phyloP scores from a whole-genome alignment of 1,139 yeast genomes.

The Tardiomyces blankii region DNA sequence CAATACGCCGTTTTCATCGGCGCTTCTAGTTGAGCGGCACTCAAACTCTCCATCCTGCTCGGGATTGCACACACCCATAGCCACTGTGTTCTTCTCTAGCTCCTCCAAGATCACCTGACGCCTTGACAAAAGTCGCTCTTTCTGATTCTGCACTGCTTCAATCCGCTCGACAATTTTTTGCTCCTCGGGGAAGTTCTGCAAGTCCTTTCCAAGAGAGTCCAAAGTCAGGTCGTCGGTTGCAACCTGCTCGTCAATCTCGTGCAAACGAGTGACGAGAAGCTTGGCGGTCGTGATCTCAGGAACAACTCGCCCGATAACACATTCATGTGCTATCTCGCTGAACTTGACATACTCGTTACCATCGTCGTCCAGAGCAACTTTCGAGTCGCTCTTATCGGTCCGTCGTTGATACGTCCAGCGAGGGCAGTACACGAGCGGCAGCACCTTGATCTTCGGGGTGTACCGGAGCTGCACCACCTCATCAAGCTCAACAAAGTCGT shows the following conservation, averaged over 20 bases:
- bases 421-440: conserved; percentile 66
- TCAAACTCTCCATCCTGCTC: too few relatives aligned
- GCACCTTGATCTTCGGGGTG: conserved; percentile 45
- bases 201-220: not conserved
- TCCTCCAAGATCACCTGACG: not conserved
- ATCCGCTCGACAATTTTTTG: not conserved
- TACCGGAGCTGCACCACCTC: conserved; percentile 29
- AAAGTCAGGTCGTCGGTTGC: conserved; percentile 2
- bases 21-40: too few relatives aligned
- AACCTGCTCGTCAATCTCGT: conserved; percentile 38
- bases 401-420: conserved; percentile 67
- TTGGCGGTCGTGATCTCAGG: conserved; percentile 23
- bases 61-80: not conserved
- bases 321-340: conserved; percentile 53
- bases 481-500: conserved; percentile 70
- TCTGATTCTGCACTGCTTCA: not conserved
- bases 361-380: conserved; percentile 14
- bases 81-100: not conserved
- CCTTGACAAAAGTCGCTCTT: too few relatives aligned
- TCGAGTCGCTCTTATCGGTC: conserved; percentile 29
- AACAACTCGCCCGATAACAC: conserved; percentile 42
- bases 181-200: not conserved
- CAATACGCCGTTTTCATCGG: not conserved
- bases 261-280: conserved; percentile 20
- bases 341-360: conserved; percentile 42